A percentile compares a stretch with the other conserved stretches of the same genome.
These are phyloP conservation scores for Grosmannia penicillata DNA, from an alignment of 2,329 filamentous ascomycete genomes.

Conservation along the genomic window DNA sequence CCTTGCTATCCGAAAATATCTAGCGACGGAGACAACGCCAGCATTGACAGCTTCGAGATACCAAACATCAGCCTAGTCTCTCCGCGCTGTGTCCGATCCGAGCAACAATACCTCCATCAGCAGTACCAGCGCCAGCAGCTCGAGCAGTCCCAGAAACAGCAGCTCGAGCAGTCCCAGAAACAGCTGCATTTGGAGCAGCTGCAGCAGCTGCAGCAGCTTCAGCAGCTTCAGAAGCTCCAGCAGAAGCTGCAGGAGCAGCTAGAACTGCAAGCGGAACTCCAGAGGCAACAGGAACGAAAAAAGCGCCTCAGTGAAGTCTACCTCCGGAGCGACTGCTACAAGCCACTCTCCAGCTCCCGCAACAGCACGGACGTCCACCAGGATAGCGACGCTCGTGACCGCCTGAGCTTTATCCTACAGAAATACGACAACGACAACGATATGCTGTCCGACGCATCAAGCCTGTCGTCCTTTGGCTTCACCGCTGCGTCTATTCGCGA, in stretches of 20 bases:
- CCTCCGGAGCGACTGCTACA: not conserved
- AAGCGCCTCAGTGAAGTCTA: no score
- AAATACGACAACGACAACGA: slow-evolving; percentile 10
- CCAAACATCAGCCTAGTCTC: slow-evolving; percentile 6
- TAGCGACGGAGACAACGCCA: slow-evolving; percentile 6
- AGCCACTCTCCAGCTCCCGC: not conserved
- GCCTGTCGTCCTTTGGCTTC: slow-evolving; percentile 20
- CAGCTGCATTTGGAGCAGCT: no score
- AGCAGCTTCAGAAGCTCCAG: no score
- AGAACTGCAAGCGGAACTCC: not conserved
- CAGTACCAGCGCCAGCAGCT: not conserved
- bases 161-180: not conserved
- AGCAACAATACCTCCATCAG: not conserved
- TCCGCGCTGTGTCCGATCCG: not conserved
- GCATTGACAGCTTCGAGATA: slow-evolving; percentile 11
- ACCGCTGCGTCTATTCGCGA: slow-evolving; percentile 17
- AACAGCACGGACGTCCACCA: not conserved
- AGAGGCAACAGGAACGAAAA: no score
- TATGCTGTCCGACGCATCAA: slow-evolving; percentile 2
- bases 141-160: slow-evolving; percentile 2
- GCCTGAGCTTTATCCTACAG: no score
- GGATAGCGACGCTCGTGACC: slow-evolving; percentile 9
- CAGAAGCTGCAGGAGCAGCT: not conserved
- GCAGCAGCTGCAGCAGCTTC: no score
- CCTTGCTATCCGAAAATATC: not conserved